Percentiles rank a stretch among this genome's conserved stretches.
These are phyloP conservation scores for Dactylonectria macrodidyma DNA, from an alignment of 2,329 filamentous ascomycete species.

Conservation along the genomic window DNA sequence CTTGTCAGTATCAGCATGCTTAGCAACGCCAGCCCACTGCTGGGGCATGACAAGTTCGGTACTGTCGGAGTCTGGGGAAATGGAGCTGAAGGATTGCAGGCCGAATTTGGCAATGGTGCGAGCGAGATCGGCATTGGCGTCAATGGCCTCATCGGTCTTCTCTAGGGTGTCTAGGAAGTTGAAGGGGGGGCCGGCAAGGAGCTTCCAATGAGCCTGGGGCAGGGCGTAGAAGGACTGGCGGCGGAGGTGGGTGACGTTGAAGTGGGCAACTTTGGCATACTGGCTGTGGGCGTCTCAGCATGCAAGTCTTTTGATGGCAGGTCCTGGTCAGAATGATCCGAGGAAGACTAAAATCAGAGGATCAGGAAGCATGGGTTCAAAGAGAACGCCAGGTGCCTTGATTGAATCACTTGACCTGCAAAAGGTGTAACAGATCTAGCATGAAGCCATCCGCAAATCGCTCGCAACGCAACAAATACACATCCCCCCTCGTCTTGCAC, in stretches of 20 bases:
- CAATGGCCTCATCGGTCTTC: conserved; percentile 88
- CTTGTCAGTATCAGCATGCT: conserved; percentile 85
- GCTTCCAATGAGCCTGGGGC: conserved; percentile 85
- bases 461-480: conserved; percentile 14
- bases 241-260: conserved; percentile 91
- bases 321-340: conserved; percentile 9
- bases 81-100: conserved; percentile 76
- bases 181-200: conserved; percentile 87
- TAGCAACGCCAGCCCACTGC: conserved; percentile 80
- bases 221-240: conserved; percentile 95
- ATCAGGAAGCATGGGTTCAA: conserved; percentile 15
- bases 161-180: conserved; percentile 84
- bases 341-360: background rate
- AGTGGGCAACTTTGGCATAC: conserved; percentile 88
- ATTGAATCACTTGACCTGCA: conserved; percentile 15
- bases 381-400: background rate
- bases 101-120: conserved; percentile 82
- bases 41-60: conserved; percentile 65
- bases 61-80: conserved; percentile 53
- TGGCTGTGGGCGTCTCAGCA: conserved; percentile 68
- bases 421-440: background rate
- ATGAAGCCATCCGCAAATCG: conserved; percentile 26
- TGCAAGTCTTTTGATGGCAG: conserved; percentile 13
- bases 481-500: conserved; percentile 29
- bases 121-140: conserved; percentile 87